Percentiles rank a stretch among this genome's conserved stretches.
phyloP scores from a whole-genome alignment of 352 stramenopile species.

The Globisporangium takayamanum region DNA sequence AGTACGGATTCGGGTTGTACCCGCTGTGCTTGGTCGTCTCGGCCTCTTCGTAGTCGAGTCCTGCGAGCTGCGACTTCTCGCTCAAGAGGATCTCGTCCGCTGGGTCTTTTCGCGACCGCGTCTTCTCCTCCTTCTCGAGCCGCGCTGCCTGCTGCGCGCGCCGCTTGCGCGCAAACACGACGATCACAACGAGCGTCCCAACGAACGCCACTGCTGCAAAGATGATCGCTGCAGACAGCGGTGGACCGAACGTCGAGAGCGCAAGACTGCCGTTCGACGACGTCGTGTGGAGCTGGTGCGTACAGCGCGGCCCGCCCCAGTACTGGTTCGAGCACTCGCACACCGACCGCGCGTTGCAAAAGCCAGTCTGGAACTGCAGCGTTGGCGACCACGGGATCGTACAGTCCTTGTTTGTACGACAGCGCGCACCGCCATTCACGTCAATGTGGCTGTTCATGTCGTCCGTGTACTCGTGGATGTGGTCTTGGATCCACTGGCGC shows the following conservation, averaged over 20 bases:
- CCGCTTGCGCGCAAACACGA: constrained; percentile 31
- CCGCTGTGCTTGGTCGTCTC: constrained; percentile 21
- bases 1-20: constrained; percentile 16
- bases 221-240: constrained; percentile 21
- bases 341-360: constrained; percentile 33
- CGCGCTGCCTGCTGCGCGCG: constrained; percentile 24
- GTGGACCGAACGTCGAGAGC: constrained; percentile 22
- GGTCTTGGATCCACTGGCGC: constrained; percentile 62
- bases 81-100: constrained; percentile 20
- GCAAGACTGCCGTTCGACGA: constrained; percentile 6
- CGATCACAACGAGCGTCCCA: constrained; percentile 38
- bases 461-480: constrained; percentile 55
- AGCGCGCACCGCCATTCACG: constrained; percentile 49
- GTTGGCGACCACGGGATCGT: constrained; percentile 36
- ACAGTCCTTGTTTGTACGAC: constrained; percentile 47
- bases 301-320: constrained; percentile 62
- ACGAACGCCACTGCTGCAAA: constrained; percentile 20
- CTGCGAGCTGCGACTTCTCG: constrained; percentile 19
- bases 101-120: constrained; percentile 20
- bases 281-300: constrained; percentile 28
- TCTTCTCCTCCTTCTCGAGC: constrained; percentile 32
- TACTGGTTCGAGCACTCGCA: constrained; percentile 56
- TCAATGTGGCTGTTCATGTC: constrained; percentile 42
- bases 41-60: constrained; percentile 19
- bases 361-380: constrained; percentile 44